phyloP scores from a whole-genome alignment of 169 alveolate genomes.

The Cryptosporidium parvum region DNA sequence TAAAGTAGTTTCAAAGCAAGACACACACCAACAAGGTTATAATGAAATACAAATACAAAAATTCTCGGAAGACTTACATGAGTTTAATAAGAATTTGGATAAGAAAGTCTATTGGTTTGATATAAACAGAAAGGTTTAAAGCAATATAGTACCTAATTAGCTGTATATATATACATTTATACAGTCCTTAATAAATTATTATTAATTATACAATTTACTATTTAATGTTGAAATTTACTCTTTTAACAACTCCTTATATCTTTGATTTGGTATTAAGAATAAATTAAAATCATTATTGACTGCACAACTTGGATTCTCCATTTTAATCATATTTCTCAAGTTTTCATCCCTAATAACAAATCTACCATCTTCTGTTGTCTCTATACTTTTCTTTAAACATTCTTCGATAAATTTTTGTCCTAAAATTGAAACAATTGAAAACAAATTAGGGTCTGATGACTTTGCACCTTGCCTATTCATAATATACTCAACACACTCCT shows the following conservation, averaged over 20 bases:
- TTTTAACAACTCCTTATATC: conserved; percentile 1
- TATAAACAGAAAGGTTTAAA: conserved; percentile 1
- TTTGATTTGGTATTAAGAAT: conserved; percentile 21
- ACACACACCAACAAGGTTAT: background rate
- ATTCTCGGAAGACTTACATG: background rate
- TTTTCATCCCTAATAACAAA: conserved; percentile 35
- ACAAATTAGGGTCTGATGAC: conserved; percentile 32
- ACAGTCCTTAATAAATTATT: too few relatives aligned
- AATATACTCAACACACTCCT: conserved; percentile 50
- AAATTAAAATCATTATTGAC: conserved; percentile 4
- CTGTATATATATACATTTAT: too few relatives aligned
- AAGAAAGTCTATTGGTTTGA: conserved; percentile 8
- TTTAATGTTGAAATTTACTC: background rate
- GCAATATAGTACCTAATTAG: background rate
- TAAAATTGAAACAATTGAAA: background rate
- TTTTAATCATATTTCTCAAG: conserved; percentile 36
- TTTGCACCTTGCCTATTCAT: conserved; percentile 62
- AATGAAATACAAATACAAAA: background rate
- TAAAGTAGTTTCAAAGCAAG: background rate
- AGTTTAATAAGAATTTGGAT: background rate
- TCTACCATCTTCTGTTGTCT: conserved; percentile 42
- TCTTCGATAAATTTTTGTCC: conserved; percentile 53
- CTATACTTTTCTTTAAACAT: conserved; percentile 53
- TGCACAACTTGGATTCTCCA: conserved; percentile 33
- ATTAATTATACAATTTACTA: too few relatives aligned